These are phyloP conservation scores for Dorcoceras hygrometricum DNA, from an alignment of 257 asterid species.

Conservation along the genomic window DNA sequence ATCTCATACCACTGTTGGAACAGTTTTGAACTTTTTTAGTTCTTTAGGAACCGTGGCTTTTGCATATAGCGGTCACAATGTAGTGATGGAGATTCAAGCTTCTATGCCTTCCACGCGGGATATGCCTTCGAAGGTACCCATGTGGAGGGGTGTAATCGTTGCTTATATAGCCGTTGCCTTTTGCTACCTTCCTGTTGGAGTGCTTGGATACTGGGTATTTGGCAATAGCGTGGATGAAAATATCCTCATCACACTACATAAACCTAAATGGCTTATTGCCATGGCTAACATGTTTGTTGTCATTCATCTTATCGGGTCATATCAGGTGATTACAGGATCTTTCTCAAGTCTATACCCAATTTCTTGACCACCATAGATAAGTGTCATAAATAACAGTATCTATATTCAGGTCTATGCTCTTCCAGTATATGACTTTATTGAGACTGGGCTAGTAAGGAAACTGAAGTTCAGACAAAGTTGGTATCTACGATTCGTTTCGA, in stretches of 20 bases:
- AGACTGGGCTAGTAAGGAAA: constrained; percentile 43
- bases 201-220: constrained; percentile 18
- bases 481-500: constrained; percentile 35
- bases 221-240: constrained; percentile 18
- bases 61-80: constrained; percentile 24
- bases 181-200: constrained; percentile 24
- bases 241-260: constrained; percentile 3
- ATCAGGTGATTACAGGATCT: constrained; percentile 13
- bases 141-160: constrained; percentile 22
- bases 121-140: constrained; percentile 25
- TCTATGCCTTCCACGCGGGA: constrained; percentile 22
- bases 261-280: constrained; percentile 26
- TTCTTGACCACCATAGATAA: background rate
- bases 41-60: constrained; percentile 20
- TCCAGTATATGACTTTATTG: constrained; percentile 56
- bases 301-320: constrained; percentile 22
- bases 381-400: background rate
- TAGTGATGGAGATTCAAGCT: constrained; percentile 26
- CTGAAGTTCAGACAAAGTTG: constrained; percentile 30
- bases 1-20: background rate
- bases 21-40: constrained; percentile 13
- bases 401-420: constrained; percentile 41
- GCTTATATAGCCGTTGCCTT: constrained; percentile 22
- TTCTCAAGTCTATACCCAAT: background rate
- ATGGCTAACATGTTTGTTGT: constrained; percentile 27